Base-by-base conservation (phyloP, 768 basidiomycete species). In the Tephrocybe sp. region DNA sequence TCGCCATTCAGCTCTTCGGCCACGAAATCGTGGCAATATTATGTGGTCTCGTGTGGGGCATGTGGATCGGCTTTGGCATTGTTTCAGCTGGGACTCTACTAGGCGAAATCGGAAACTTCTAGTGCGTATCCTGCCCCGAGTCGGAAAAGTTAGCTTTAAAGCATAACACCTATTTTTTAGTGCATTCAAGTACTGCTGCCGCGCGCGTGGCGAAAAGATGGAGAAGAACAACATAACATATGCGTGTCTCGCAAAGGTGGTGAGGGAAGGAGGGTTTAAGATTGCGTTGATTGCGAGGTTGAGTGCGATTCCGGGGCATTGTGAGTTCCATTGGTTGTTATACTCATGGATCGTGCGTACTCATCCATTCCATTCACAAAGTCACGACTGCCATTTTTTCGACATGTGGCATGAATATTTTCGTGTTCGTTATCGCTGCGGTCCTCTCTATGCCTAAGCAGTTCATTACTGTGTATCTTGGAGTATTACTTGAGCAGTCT, bases 11-110 rank as follows among this genome's bases (percentile, higher is more conserved):
- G 79, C 79, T 96, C 14, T 94, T 94, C 60, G 94, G 94, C 5
- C 93, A 96, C 55, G 94, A 96, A 75, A 89, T 96, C 49, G 75
- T 96, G 35, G 89, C 90, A 19, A 79, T 95, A 32, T 73, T 96
- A 6, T 92, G 91, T 60, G 94, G 94, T 14, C 66, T 96, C 31
- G 89, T 96, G 2, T 97, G 92, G 91, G 92, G 91, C 2, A 72
- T 94, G 2, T 86, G 94, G 77, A 62, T 77, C 19, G 94, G 93
- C 2, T 96, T 96, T 59, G 94, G 69, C 0, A 95, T 97, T 61
- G 89, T 91, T 14, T 80, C 80, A 2, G 88, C 84, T 6, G 89
- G 91, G 0, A 93, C 92, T 0, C 83, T 92, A 58, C 39, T 94
- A 0, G 93, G 91, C 34, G 92, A 95, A 74, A 70, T 92, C 13